Evolutionary conservation across 345 rosid species (phyloP), one percentile per base, ranked within the genome.

Genomic region (Acer yangbiense): DNA sequence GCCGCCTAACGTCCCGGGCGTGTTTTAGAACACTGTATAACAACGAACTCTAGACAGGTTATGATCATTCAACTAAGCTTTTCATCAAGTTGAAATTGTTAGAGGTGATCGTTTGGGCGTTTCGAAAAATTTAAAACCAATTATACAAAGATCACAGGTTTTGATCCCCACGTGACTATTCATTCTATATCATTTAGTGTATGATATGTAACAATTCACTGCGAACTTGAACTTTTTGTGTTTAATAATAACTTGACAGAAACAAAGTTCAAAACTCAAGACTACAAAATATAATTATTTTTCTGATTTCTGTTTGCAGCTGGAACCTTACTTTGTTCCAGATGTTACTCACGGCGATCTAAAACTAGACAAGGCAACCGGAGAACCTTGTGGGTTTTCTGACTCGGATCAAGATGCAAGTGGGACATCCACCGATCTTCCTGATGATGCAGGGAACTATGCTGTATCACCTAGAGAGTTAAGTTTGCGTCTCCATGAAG

Each of bases 401-500:
- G 63, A 84, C 29, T 78, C 80, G 8, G 69, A 83, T 6, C 62
- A 13, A 4, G 86, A 80, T n/a, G n/a, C n/a, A n/a, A n/a, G n/a
- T n/a, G n/a, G n/a, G n/a, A n/a, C n/a, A n/a, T n/a, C n/a, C 7
- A 61, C 57, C 1, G 1, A 69, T 57, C 69, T 7, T 8, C 25
- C 50, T 63, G 21, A 72, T 43, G 23, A 75, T 17, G 60, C 71
- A 54, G 64, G 64, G 21, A 80, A 79, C 68, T 71, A 23, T 46
- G 76, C 64, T 6, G 80, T 82, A 13, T 68, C 78, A 39, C 82
- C 82, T 9, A 14, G 0, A 52, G 86, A 84, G 67, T 78, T 84
- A 75, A 72, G 83, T 65, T 63, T 84, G 63, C 85, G 73, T 23
- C 85, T 83, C n/a, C 89, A 83, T 21, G 74, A 79, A 43, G 78